phyloP scores from a whole-genome alignment of 768 basidiomycete species.

The Mycena metata region DNA sequence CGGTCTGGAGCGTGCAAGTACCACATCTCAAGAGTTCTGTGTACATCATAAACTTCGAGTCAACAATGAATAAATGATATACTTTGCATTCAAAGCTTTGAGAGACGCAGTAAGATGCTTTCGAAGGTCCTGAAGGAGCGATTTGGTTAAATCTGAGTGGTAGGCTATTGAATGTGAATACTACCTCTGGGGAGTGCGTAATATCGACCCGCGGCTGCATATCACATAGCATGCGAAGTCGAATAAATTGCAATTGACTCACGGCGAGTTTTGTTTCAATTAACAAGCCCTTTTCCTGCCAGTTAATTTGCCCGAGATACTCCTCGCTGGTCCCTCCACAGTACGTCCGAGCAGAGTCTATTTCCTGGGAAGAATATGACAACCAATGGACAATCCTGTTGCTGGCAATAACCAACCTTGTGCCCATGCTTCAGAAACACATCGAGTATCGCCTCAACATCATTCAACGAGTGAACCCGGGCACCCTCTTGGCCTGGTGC shows the following conservation, averaged over 20 bases:
- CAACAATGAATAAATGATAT: constrained; percentile 34
- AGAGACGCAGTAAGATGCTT: constrained; percentile 63
- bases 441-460: constrained; percentile 67
- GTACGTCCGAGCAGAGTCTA: constrained; percentile 68
- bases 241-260: constrained; percentile 37
- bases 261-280: constrained; percentile 75
- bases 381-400: no score
- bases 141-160: constrained; percentile 11
- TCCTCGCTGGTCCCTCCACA: constrained; percentile 69
- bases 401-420: constrained; percentile 31
- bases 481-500: constrained; percentile 61
- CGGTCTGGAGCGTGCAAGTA: constrained; percentile 76
- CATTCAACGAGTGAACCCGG: constrained; percentile 62
- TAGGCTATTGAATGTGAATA: no score
- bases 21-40: constrained; percentile 62
- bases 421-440: constrained; percentile 69
- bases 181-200: constrained; percentile 50
- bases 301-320: constrained; percentile 64
- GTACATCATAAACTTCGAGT: constrained; percentile 38
- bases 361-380: constrained; percentile 32
- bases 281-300: constrained; percentile 63
- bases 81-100: constrained; percentile 59
- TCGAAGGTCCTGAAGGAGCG: constrained; percentile 55
- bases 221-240: neutral
- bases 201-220: constrained; percentile 37